Conservation (phyloP, 2,329 filamentous ascomycete species). For the Alternaria sp. region DNA sequence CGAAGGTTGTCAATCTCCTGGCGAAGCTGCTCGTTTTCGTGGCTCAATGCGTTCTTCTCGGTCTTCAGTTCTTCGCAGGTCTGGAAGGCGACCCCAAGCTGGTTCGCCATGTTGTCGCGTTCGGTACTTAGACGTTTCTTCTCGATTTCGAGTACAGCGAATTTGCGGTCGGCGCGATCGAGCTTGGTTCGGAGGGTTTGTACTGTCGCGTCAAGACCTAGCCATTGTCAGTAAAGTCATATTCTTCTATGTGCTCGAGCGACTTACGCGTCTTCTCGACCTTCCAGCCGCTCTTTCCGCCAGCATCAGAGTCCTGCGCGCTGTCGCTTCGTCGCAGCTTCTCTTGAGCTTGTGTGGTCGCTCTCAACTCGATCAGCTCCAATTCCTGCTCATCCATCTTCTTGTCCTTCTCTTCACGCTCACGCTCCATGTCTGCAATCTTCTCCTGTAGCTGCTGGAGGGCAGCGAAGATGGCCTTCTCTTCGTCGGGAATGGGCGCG, state of each 20-base stretch:
- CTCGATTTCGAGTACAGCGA: constrained; percentile 67
- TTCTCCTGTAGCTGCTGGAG: constrained; percentile 65
- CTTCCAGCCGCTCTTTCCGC: constrained; percentile 46
- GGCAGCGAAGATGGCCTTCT: constrained; percentile 68
- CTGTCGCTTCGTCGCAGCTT: constrained; percentile 54
- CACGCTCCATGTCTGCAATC: constrained; percentile 62
- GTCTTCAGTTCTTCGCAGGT: constrained; percentile 60
- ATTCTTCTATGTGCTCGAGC: accelerated
- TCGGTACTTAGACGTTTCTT: constrained; percentile 68
- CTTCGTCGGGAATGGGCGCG: constrained; percentile 65
- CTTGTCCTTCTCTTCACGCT: constrained; percentile 59
- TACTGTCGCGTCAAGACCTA: constrained; percentile 66
- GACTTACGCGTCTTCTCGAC: constrained; percentile 65
- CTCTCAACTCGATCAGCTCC: constrained; percentile 59
- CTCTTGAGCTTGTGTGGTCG: constrained; percentile 53
- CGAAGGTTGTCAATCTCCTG: constrained; percentile 46
- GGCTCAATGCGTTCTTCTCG: constrained; percentile 51
- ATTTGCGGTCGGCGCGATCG: constrained; percentile 67
- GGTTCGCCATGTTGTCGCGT: constrained; percentile 68
- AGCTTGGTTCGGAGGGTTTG: constrained; percentile 66
- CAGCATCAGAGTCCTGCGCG: constrained; percentile 56
- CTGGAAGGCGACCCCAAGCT: constrained; percentile 66
- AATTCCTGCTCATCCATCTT: constrained; percentile 59
- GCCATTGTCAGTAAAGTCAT: constrained; percentile 13
- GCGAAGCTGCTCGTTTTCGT: constrained; percentile 47